These are phyloP conservation scores for Tylopilus vinaceipallidus DNA, from an alignment of 768 basidiomycete genomes.

Conservation along the genomic window DNA sequence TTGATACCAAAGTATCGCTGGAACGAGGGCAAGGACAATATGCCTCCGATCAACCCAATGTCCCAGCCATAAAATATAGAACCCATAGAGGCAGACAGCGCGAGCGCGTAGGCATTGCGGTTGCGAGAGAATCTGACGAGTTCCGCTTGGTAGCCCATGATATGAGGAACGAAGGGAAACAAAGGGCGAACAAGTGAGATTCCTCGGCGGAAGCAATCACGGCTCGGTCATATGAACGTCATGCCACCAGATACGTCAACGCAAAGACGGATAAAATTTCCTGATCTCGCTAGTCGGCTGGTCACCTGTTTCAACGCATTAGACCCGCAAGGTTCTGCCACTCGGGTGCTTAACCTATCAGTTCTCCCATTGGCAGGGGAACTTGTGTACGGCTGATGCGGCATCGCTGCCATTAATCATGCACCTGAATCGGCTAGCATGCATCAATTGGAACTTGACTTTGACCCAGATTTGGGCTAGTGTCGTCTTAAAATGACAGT, in stretches of 20 bases:
- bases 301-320: neutral
- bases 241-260: neutral
- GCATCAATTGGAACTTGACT: too few relatives aligned
- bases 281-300: neutral
- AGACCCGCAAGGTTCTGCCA: neutral
- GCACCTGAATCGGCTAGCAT: too few relatives aligned
- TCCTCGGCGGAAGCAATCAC: too few relatives aligned
- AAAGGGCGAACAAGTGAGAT: neutral
- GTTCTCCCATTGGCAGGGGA: too few relatives aligned
- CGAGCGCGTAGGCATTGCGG: slow-evolving; percentile 46
- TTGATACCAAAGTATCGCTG: slow-evolving; percentile 47
- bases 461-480: too few relatives aligned
- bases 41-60: slow-evolving; percentile 48
- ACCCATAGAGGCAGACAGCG: slow-evolving; percentile 45
- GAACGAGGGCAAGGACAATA: slow-evolving; percentile 46
- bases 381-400: too few relatives aligned
- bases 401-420: too few relatives aligned
- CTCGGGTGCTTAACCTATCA: too few relatives aligned
- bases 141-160: slow-evolving; percentile 27
- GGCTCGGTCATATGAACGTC: neutral
- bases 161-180: neutral
- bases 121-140: slow-evolving; percentile 30
- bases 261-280: neutral
- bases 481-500: too few relatives aligned
- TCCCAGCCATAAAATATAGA: slow-evolving; percentile 53